A percentile compares a stretch with the other conserved stretches of the same genome.
These are phyloP conservation scores for Aspergillus fructus DNA, from an alignment of 2,329 filamentous ascomycete genomes.

Conservation along the genomic window DNA sequence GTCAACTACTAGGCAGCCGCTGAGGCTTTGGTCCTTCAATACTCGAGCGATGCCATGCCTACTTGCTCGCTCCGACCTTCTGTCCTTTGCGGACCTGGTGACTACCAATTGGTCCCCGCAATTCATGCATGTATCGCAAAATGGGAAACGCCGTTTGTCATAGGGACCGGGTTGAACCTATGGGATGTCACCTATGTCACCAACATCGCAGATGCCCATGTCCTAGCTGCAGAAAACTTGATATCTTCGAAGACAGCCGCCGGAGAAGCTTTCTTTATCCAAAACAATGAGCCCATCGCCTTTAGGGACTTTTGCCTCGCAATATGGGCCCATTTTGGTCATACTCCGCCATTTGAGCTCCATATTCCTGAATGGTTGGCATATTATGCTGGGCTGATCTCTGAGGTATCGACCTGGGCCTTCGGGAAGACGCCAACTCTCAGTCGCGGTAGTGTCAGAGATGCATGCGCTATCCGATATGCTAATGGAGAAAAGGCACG, in stretches of 20 bases:
- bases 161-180: constrained; percentile 43
- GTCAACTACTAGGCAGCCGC: constrained; percentile 36
- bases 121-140: constrained; percentile 47
- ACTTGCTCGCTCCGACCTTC: constrained; percentile 46
- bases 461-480: constrained; percentile 55
- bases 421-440: constrained; percentile 48
- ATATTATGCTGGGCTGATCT: constrained; percentile 47
- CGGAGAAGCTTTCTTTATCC: constrained; percentile 47
- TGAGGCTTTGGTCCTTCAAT: constrained; percentile 41
- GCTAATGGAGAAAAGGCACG: constrained; percentile 54
- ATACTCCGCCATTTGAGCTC: constrained; percentile 48
- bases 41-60: constrained; percentile 33
- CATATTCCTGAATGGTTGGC: constrained; percentile 50
- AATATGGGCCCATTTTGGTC: constrained; percentile 50
- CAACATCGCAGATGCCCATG: constrained; percentile 47
- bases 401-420: constrained; percentile 50
- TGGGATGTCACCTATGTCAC: constrained; percentile 47
- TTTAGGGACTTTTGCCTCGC: constrained; percentile 47
- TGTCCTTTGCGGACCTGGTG: constrained; percentile 45
- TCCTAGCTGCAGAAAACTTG: constrained; percentile 46
- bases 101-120: constrained; percentile 42
- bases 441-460: constrained; percentile 55
- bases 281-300: constrained; percentile 47
- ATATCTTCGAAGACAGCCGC: constrained; percentile 39
- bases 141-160: constrained; percentile 41